These are phyloP conservation scores for Metschnikowia continentalis DNA, from an alignment of 805 yeast species.

Conservation along the genomic window DNA sequence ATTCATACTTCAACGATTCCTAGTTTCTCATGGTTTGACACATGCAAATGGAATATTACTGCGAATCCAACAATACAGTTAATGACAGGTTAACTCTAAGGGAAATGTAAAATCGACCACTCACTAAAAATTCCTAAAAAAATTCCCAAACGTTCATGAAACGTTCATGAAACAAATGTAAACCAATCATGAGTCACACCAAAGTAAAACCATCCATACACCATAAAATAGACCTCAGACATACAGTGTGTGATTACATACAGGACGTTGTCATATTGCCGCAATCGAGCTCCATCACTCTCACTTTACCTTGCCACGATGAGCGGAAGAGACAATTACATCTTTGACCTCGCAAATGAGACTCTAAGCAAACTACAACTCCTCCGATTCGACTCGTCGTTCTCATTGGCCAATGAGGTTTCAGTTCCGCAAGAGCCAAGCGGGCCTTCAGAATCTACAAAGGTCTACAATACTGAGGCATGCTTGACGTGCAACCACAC, in stretches of 20 bases:
- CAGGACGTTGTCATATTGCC: neutral
- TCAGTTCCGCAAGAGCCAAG: neutral
- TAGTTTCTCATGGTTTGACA: no score
- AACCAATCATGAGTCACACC: neutral
- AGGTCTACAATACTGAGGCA: conserved; percentile 11
- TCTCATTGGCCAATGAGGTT: neutral
- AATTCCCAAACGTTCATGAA: neutral
- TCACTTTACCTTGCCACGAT: neutral
- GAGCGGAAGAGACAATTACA: conserved; percentile 8
- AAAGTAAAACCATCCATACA: neutral
- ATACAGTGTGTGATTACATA: neutral
- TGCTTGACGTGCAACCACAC: conserved; percentile 18
- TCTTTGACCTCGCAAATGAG: conserved; percentile 7
- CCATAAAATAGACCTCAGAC: neutral
- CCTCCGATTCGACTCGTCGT: conserved; percentile 13
- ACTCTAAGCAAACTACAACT: conserved; percentile 9
- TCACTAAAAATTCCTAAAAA: no score
- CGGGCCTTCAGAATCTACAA: conserved; percentile 4
- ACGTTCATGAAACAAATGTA: neutral
- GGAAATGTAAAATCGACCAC: no score
- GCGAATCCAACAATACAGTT: no score
- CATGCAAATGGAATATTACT: no score
- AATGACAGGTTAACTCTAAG: no score
- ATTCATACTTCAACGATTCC: no score
- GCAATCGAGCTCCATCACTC: neutral